Conservation (phyloP, 306 rosid species). For the Vicia sativa region DNA sequence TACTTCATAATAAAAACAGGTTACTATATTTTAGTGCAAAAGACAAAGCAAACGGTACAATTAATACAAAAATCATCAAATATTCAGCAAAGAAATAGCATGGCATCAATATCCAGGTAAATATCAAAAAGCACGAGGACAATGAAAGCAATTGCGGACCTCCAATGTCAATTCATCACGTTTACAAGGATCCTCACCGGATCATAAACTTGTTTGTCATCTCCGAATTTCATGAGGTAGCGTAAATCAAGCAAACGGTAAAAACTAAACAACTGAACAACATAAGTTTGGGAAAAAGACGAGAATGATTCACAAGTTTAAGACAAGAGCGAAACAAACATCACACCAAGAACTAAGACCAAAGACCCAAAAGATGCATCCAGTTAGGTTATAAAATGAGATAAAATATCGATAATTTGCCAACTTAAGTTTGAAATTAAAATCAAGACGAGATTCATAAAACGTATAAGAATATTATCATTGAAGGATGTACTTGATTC, state of each 20-base stretch:
- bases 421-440: background rate
- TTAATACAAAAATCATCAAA: too few relatives aligned
- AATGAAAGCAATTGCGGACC: constrained; percentile 49
- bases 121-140: constrained; percentile 20
- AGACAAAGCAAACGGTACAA: background rate
- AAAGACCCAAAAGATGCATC: constrained; percentile 5
- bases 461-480: background rate
- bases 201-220: constrained; percentile 92
- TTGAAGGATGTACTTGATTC: constrained; percentile 3
- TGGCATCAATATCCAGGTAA: constrained; percentile 31
- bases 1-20: background rate
- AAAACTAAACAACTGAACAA: constrained; percentile 28
- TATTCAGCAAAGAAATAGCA: constrained; percentile 9
- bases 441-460: background rate
- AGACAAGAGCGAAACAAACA: background rate
- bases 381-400: background rate
- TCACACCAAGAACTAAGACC: background rate
- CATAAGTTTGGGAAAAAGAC: constrained; percentile 17
- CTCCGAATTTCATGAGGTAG: constrained; percentile 99
- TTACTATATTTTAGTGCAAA: background rate
- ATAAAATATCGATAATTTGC: background rate
- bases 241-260: constrained; percentile 71
- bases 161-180: constrained; percentile 99
- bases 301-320: background rate
- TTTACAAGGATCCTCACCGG: constrained; percentile 96